Evolutionary conservation across 768 basidiomycete species (phyloP).

Genomic region (Suillus paluster): DNA sequence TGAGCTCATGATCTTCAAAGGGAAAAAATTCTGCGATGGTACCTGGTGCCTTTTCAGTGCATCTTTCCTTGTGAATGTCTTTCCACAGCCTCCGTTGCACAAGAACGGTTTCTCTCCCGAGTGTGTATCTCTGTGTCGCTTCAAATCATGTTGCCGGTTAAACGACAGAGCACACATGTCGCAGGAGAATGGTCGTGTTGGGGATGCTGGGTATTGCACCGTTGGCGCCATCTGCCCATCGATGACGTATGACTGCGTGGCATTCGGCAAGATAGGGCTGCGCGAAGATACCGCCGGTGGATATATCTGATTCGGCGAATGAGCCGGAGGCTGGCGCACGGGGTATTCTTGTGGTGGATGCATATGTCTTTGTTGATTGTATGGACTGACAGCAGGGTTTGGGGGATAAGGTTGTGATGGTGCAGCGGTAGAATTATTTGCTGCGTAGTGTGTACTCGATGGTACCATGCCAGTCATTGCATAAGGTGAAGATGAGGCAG

Average conservation of each 20-base stretch:
- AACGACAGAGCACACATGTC: constrained; percentile 81
- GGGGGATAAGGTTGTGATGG: constrained; percentile 27
- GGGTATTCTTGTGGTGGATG: constrained; percentile 30
- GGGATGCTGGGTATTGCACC: constrained; percentile 60
- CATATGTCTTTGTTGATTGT: constrained; percentile 29
- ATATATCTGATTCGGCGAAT: constrained; percentile 31
- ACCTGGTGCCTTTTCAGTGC: constrained; percentile 88
- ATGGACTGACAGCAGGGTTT: constrained; percentile 17
- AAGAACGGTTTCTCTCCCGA: constrained; percentile 84
- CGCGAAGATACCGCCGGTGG: constrained; percentile 1
- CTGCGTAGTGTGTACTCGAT: constrained; percentile 22
- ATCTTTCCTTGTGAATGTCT: constrained; percentile 87
- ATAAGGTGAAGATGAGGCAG: constrained; percentile 25
- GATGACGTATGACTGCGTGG: neutral
- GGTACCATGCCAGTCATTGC: constrained; percentile 12
- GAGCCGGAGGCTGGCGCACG: constrained; percentile 35
- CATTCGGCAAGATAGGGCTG: neutral
- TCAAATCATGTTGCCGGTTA: constrained; percentile 85
- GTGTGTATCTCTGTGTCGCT: constrained; percentile 84
- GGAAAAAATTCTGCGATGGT: constrained; percentile 24
- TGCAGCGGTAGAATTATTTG: constrained; percentile 16
- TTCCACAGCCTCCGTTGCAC: constrained; percentile 84
- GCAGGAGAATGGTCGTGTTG: constrained; percentile 65
- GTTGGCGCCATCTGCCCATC: constrained; percentile 16
- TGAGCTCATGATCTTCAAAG: constrained; percentile 14